phyloP scores from a whole-genome alignment of 169 alveolate genomes.

The Eimeria acervulina region DNA sequence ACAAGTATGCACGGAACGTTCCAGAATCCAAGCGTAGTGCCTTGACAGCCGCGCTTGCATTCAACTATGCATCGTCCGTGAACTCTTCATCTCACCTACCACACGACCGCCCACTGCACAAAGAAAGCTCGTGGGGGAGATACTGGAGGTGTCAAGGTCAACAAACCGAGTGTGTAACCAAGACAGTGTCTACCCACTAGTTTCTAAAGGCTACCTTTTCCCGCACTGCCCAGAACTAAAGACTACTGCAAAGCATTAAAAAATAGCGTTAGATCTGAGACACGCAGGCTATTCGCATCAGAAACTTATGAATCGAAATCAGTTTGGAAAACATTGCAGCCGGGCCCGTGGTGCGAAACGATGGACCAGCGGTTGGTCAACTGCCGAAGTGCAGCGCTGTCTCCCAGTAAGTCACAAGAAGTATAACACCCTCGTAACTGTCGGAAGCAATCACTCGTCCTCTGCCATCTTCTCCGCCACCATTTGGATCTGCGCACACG shows the following conservation, averaged over 20 bases:
- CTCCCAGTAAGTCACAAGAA: not conserved
- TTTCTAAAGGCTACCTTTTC: too few species aligned
- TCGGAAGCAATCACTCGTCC: not conserved
- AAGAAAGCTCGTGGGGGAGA: conserved; percentile 55
- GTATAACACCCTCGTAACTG: not conserved
- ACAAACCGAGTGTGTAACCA: not conserved
- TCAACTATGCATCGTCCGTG: conserved; percentile 70
- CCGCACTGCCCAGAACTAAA: not conserved
- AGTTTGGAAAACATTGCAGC: not conserved
- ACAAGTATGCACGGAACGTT: conserved; percentile 44
- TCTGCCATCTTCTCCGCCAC: conserved; percentile 61
- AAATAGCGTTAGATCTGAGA: not conserved
- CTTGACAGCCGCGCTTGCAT: not conserved
- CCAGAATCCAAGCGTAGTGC: conserved; percentile 69
- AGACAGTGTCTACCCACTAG: not conserved
- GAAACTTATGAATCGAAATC: not conserved
- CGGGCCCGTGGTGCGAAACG: not conserved
- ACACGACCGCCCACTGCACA: conserved; percentile 73
- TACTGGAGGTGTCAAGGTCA: conserved; percentile 18
- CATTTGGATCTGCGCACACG: conserved; percentile 43
- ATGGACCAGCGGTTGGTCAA: not conserved
- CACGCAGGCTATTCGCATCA: not conserved
- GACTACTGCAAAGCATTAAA: not conserved
- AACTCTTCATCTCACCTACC: conserved; percentile 26
- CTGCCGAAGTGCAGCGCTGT: not conserved